Conservation (phyloP, 495 filamentous ascomycete species). For the Aspergillus funiculosus region DNA sequence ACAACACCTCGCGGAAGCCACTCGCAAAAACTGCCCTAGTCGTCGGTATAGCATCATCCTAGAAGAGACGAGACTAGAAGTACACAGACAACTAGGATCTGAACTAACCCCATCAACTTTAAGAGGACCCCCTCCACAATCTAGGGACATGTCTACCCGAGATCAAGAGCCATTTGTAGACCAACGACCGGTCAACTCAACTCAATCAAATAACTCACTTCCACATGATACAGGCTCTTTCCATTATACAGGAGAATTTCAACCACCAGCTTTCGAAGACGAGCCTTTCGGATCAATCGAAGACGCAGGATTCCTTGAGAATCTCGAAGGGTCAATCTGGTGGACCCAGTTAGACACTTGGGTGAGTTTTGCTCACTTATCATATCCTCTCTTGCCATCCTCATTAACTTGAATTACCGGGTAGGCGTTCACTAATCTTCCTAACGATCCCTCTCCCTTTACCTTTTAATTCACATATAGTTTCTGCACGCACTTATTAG, state of each 20-base stretch:
- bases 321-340: constrained; percentile 29
- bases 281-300: constrained; percentile 18
- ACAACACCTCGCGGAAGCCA: constrained; percentile 44
- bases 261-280: constrained; percentile 16
- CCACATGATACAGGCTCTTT: constrained; percentile 16
- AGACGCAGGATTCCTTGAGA: constrained; percentile 28
- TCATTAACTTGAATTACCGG: not conserved
- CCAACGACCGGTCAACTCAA: constrained; percentile 1
- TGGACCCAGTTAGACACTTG: constrained; percentile 36
- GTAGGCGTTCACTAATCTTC: constrained; percentile 26
- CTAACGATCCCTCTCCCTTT: constrained; percentile 21
- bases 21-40: constrained; percentile 46
- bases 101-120: constrained; percentile 2
- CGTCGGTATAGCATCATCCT: constrained; percentile 49
- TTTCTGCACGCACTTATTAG: too few species aligned
- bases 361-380: constrained; percentile 17
- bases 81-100: constrained; percentile 35
- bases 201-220: constrained; percentile 2
- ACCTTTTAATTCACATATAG: constrained; percentile 12
- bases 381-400: not conserved
- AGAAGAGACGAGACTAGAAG: constrained; percentile 41
- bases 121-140: constrained; percentile 9
- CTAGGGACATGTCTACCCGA: not conserved
- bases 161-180: constrained; percentile 1
- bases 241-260: constrained; percentile 18